Evolutionary conservation across 2,329 filamentous ascomycete species (phyloP).

Genomic region (Sporothrix pallida): DNA sequence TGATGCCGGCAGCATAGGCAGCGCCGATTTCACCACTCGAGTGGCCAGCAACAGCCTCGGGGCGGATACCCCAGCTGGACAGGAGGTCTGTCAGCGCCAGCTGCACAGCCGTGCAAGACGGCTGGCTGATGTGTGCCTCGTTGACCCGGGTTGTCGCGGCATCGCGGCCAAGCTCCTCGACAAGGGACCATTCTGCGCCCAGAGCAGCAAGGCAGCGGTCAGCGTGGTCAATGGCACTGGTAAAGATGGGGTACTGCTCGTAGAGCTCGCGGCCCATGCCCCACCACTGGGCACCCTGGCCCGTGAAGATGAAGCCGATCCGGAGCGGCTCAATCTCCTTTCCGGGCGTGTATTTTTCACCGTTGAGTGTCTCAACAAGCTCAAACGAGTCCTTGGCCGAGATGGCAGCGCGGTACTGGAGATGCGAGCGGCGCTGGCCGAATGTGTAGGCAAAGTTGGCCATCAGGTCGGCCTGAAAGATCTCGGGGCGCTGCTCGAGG

Average conservation of each 20-base stretch:
- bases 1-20: conserved; percentile 54
- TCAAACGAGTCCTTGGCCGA: conserved; percentile 53
- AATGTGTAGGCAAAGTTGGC: conserved; percentile 56
- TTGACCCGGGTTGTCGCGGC: conserved; percentile 47
- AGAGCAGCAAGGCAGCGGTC: conserved; percentile 44
- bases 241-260: conserved; percentile 47
- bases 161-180: conserved; percentile 47
- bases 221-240: conserved; percentile 46
- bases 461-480: conserved; percentile 53
- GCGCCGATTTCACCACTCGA: conserved; percentile 54
- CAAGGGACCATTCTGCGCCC: conserved; percentile 47
- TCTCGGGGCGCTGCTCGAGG: conserved; percentile 51
- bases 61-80: conserved; percentile 46
- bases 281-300: conserved; percentile 51
- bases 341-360: conserved; percentile 45
- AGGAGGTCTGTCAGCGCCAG: conserved; percentile 48
- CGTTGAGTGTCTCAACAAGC: conserved; percentile 53
- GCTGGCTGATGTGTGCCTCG: conserved; percentile 50
- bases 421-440: conserved; percentile 51
- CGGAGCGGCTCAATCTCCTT: conserved; percentile 48
- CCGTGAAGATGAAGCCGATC: conserved; percentile 52
- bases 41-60: conserved; percentile 49
- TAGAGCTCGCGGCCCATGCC: conserved; percentile 52
- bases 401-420: conserved; percentile 53
- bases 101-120: conserved; percentile 51